phyloP scores from a whole-genome alignment of 192 early-diverging fungal species.

The Backusella psychrophila region DNA sequence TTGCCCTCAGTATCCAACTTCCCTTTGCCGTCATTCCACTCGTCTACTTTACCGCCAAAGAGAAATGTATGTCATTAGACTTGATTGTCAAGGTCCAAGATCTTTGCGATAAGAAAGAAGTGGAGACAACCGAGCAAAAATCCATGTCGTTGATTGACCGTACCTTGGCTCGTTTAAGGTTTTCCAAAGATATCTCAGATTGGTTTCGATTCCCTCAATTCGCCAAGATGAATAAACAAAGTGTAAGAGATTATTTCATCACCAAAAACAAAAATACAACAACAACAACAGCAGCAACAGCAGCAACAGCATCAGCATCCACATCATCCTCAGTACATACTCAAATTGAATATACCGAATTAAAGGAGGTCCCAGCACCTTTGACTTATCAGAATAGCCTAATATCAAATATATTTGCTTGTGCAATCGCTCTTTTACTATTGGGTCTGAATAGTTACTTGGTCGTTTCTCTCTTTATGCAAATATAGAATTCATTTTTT shows the following conservation, averaged over 20 bases:
- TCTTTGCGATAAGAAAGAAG: neutral
- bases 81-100: neutral
- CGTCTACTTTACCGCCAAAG: slow-evolving; percentile 61
- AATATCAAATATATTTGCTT: slow-evolving; percentile 31
- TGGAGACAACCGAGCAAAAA: neutral
- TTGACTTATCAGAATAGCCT: slow-evolving; percentile 37
- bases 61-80: slow-evolving; percentile 46
- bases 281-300: neutral
- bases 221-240: neutral
- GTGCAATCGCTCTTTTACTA: slow-evolving; percentile 36
- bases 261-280: neutral
- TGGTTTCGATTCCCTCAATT: neutral
- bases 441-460: slow-evolving; percentile 49
- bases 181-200: neutral
- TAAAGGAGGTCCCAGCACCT: slow-evolving; percentile 16
- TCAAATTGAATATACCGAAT: neutral
- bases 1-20: slow-evolving; percentile 75
- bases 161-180: neutral
- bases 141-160: neutral
- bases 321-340: neutral
- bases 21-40: slow-evolving; percentile 84
- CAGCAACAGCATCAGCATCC: neutral
- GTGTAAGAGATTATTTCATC: neutral
- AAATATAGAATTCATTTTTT: slow-evolving; percentile 3
- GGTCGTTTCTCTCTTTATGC: slow-evolving; percentile 35